Evolutionary conservation across 768 basidiomycete genomes (phyloP), one percentile per base, ranked within the genome.

Genomic region (Termitomyces sp.): DNA sequence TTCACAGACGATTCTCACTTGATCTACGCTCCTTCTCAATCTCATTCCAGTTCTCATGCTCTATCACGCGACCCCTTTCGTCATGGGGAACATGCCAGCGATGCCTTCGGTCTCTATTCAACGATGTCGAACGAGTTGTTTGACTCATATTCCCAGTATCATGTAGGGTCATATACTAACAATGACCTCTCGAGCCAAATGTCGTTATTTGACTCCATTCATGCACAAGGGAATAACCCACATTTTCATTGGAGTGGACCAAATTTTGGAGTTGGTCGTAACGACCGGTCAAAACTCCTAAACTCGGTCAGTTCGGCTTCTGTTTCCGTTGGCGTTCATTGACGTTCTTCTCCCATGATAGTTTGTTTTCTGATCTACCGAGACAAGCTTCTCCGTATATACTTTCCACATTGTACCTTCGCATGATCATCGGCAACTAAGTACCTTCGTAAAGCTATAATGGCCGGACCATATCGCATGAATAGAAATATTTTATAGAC

Each of bases 161-260:
- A 63, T 54, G 66, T 68, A 19, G 63, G 66, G 8, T 58, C 66
- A 21, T 67, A 71, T 58, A 58, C 61, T 17, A 59, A 63, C 37
- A 68, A 63, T 57, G 71, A 73, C 34, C 56, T 66, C 23, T 55
- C 67, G 25, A 69, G 65, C 54, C 73, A 75, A 34, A 69, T 72
- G 54, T 40, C 67, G 12, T 54, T 72, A 25, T 72, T 73, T 48
- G 73, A 73, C 19, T 44, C 56, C 25, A 58, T 63, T 19, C 66
- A 64, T 34, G 39, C 59, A 46, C 68, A 71, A 49, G 64, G 69
- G 21, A 68, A 66, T 45, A 58, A 25, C 19, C 12, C 68, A 32
- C 59, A 69, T 53, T 61, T 70, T 56, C 60, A 66, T 47, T 75
- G 73, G 72, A 70, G 70, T 21, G 54, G 55, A 17, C 19, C 60